A percentile compares a stretch with the other conserved stretches of the same genome.
phyloP scores from a whole-genome alignment of 2,329 filamentous ascomycete genomes.

The Penicillium capsulatum region DNA sequence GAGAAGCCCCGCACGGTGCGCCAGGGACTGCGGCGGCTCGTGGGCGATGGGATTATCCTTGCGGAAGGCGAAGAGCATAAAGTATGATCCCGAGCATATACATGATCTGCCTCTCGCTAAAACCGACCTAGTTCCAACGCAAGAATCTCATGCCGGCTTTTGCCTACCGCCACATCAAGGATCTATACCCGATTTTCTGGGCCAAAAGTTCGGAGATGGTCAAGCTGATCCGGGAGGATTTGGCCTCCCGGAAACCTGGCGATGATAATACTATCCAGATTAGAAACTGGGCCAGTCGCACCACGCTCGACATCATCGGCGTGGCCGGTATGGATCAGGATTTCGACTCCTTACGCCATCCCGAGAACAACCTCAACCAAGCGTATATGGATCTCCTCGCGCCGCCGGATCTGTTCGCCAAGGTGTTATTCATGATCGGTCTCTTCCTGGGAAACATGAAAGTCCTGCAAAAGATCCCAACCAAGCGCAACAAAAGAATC shows the following conservation, averaged over 20 bases:
- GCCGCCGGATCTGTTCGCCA: constrained; percentile 14
- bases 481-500: constrained; percentile 67
- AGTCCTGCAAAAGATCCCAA: constrained; percentile 60
- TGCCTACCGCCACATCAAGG: constrained; percentile 77
- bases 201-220: constrained; percentile 66
- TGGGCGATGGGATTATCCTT: constrained; percentile 54
- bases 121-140: constrained; percentile 53
- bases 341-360: constrained; percentile 62
- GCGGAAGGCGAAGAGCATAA: constrained; percentile 92
- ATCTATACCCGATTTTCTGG: constrained; percentile 83
- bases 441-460: constrained; percentile 59
- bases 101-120: constrained; percentile 4
- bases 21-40: constrained; percentile 31
- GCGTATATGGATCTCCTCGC: constrained; percentile 29
- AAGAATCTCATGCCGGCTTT: constrained; percentile 79
- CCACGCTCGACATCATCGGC: constrained; percentile 72
- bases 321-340: constrained; percentile 67
- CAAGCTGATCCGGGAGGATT: constrained; percentile 52
- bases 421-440: constrained; percentile 55
- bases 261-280: constrained; percentile 52
- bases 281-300: constrained; percentile 60
- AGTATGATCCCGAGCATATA: constrained; percentile 29
- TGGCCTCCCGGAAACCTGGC: constrained; percentile 34
- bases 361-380: constrained; percentile 54
- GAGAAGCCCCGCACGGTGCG: constrained; percentile 56